Base-by-base conservation (phyloP, 768 basidiomycete genomes). In the Psilocybe cubensis region DNA sequence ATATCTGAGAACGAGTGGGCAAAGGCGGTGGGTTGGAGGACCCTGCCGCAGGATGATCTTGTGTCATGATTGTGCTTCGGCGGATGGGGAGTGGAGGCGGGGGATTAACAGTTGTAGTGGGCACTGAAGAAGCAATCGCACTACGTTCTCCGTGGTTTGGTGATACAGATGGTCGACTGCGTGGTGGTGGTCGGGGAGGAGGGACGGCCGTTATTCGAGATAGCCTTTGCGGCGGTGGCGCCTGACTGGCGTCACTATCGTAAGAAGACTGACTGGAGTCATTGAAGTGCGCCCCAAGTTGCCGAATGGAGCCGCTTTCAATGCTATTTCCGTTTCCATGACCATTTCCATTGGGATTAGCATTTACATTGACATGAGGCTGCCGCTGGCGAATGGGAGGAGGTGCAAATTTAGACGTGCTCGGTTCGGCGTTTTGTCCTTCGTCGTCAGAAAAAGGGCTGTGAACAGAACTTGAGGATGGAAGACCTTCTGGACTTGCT, bases 81-180 rank as follows among this genome's bases (percentile, higher is more conserved):
- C 84, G 78, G 7, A 73, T 62, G 14, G 83, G 83, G 24, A 81
- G 71, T 8, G 81, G 81, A 8, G 84, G 79, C 20, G 78, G 78
- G 24, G 72, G 73, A 17, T 71, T 35, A 18, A 60, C 21, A 2
- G 33, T 67, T 1, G 62, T 52, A 17, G 62, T 41, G 9, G 66
- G 58, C 8, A 52, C 29, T 18, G 53, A 62, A 33, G 57, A 38
- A 31, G 64, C 52, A 11, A 61, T 38, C 25, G 44, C 38, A 18
- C 49, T 11, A 40, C 54, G 33, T n/a, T 62, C 62, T 44, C 46
- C 42, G 21, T 35, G 54, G 41, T 55, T 62, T 7, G 69, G 65
- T 25, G 67, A 64, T 28, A 65, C 38, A 58, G 38, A 68, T 55
- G 63, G 61, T 56, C 70, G 68, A 41, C 44, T 50, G n/a, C 61